Conservation (phyloP, 169 alveolate species). For the Plasmodium cynomolgi region DNA sequence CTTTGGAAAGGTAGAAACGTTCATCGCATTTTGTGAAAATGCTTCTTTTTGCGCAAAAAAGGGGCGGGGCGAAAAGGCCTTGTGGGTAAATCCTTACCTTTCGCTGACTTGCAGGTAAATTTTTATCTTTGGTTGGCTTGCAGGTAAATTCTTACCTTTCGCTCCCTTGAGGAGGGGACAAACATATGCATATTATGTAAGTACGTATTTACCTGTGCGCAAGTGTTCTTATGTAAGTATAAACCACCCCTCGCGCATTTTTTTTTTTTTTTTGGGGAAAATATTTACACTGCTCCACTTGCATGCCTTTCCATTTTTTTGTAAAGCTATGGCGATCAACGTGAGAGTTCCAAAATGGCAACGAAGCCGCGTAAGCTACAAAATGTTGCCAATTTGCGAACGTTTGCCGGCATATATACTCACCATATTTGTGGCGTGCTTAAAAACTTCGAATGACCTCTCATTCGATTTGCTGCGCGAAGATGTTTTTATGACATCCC, state of each 20-base stretch:
- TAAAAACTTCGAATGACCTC: background rate
- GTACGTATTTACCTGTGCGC: background rate
- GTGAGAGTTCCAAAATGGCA: background rate
- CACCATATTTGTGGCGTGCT: background rate
- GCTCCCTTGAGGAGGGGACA: background rate
- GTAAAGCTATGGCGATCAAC: background rate
- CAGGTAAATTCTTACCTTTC: background rate
- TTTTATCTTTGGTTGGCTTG: too few species aligned
- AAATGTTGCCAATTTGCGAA: background rate
- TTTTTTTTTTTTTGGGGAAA: background rate
- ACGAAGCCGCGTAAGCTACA: background rate
- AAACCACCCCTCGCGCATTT: background rate
- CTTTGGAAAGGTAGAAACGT: background rate
- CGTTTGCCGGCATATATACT: background rate
- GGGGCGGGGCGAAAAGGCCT: background rate
- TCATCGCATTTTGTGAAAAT: conserved; percentile 29
- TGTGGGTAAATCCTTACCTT: background rate
- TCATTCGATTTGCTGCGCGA: background rate
- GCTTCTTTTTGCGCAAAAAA: conserved; percentile 1
- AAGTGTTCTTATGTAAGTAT: too few species aligned
- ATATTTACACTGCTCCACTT: background rate
- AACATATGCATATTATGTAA: background rate
- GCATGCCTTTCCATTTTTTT: background rate
- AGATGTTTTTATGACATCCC: background rate
- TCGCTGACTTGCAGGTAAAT: background rate